Evolutionary conservation across 1,139 yeast species (phyloP).

Genomic region (Williopsis jadinii): DNA sequence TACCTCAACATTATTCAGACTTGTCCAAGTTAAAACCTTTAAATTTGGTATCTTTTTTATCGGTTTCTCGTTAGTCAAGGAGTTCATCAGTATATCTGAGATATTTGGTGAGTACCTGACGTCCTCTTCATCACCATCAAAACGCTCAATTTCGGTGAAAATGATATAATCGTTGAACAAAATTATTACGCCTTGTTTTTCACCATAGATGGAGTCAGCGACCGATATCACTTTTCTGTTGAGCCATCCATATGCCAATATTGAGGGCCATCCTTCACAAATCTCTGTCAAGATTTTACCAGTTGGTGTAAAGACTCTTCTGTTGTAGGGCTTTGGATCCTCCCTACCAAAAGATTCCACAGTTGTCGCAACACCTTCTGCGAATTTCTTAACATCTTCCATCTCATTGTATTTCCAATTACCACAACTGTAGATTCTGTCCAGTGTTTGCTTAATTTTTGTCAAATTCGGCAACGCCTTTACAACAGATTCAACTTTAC

Average conservation of each 20-base stretch:
- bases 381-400: conserved; percentile 36
- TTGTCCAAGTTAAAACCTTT: conserved; percentile 63
- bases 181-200: conserved; percentile 51
- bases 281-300: conserved; percentile 82
- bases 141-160: conserved; percentile 40
- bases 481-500: conserved; percentile 61
- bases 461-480: conserved; percentile 62
- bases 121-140: conserved; percentile 18
- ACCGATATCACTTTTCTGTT: conserved; percentile 79
- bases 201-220: conserved; percentile 47
- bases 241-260: conserved; percentile 84
- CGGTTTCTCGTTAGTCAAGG: conserved; percentile 80
- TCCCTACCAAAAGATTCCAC: conserved; percentile 77
- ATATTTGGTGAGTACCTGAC: conserved; percentile 50
- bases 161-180: conserved; percentile 76
- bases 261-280: conserved; percentile 82
- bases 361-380: conserved; percentile 50
- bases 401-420: conserved; percentile 31
- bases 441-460: conserved; percentile 59
- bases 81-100: conserved; percentile 83
- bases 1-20: conserved; percentile 47
- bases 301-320: conserved; percentile 81
- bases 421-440: conserved; percentile 42
- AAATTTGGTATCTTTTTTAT: conserved; percentile 63
- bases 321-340: conserved; percentile 39